Conservation (phyloP, 805 yeast species). For the Danielozyma ontarioensis region DNA sequence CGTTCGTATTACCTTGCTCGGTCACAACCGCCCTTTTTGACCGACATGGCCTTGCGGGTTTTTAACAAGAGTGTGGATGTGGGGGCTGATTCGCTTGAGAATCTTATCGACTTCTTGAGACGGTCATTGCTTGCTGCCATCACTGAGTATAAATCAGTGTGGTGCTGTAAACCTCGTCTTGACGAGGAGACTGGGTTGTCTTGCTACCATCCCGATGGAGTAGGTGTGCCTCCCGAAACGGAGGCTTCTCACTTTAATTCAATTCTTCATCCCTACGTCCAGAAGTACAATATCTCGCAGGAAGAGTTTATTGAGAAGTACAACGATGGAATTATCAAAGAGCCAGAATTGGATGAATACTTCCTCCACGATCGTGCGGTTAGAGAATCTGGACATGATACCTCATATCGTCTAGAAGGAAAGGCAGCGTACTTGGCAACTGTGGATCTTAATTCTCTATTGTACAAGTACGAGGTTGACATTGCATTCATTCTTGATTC, state of each 20-base stretch:
- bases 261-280: conserved; percentile 61
- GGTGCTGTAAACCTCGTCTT: conserved; percentile 71
- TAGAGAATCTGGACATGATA: conserved; percentile 95
- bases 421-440: conserved; percentile 87
- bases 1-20: conserved; percentile 86
- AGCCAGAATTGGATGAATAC: conserved; percentile 83
- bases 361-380: conserved; percentile 91
- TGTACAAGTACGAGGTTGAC: conserved; percentile 87
- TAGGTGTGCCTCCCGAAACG: conserved; percentile 96
- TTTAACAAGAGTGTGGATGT: conserved; percentile 52
- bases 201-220: conserved; percentile 83
- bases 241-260: conserved; percentile 83
- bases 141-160: conserved; percentile 75
- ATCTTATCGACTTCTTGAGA: conserved; percentile 55
- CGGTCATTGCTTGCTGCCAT: conserved; percentile 75
- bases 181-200: conserved; percentile 76
- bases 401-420: conserved; percentile 85
- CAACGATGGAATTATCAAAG: conserved; percentile 59
- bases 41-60: conserved; percentile 81
- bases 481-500: conserved; percentile 60
- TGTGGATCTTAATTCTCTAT: conserved; percentile 77
- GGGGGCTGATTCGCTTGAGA: conserved; percentile 28
- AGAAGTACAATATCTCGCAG: conserved; percentile 52
- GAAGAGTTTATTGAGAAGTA: conserved; percentile 62
- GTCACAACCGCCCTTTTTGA: conserved; percentile 94